These are phyloP conservation scores for Polytrichum formosum DNA, from an alignment of 225 moss, liverwort and hornwort species.

Conservation along the genomic window DNA sequence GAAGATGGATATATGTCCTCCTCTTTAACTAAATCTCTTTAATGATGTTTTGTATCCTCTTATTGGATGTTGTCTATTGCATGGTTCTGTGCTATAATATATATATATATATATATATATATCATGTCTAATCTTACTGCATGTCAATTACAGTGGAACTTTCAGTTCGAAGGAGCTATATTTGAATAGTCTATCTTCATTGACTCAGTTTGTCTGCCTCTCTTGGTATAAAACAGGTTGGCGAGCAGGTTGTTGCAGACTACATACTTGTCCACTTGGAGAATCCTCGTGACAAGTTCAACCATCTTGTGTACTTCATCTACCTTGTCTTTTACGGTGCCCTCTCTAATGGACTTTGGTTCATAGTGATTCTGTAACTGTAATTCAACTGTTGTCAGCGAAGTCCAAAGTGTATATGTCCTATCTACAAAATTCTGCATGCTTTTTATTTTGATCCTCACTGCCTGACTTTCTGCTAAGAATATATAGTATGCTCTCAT, in stretches of 20 bases:
- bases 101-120: background rate
- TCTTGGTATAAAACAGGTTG: slow-evolving; percentile 52
- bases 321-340: slow-evolving; percentile 12
- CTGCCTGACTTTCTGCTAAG: too few relatives aligned
- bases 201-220: background rate
- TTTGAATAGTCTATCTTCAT: background rate
- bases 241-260: slow-evolving; percentile 85
- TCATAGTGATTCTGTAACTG: too few relatives aligned
- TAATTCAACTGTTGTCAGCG: too few relatives aligned
- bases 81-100: too few relatives aligned
- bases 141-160: background rate
- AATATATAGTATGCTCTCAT: background rate
- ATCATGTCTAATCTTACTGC: background rate
- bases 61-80: too few relatives aligned
- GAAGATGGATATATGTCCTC: background rate
- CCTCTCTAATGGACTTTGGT: background rate
- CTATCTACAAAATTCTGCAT: too few relatives aligned
- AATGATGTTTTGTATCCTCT: too few relatives aligned
- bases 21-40: too few relatives aligned
- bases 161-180: too few relatives aligned
- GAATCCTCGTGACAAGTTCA: slow-evolving; percentile 83
- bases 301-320: slow-evolving; percentile 69
- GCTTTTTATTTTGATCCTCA: too few relatives aligned
- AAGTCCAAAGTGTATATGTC: too few relatives aligned
- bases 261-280: slow-evolving; percentile 78